Base-by-base conservation (phyloP, 1,139 yeast species). In the Groenewaldozyma auringiensis region DNA sequence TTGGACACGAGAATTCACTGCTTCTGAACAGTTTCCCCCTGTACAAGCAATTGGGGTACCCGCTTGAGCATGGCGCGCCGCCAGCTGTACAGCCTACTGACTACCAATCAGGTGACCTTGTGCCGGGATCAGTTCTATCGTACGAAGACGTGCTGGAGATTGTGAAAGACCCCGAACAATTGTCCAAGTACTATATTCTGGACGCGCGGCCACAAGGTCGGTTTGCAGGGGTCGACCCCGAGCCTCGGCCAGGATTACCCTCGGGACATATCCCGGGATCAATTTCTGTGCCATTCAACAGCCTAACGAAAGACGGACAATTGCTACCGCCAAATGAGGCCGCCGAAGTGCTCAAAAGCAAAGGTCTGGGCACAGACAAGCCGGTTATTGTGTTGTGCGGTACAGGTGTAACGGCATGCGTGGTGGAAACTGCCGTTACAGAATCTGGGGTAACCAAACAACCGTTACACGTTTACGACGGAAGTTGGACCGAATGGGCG, bases 351-450 rank as follows among this genome's bases (percentile, higher is more conserved):
- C 73, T 85, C 55, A 57, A 65, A 31, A 47, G 59, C 0, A 59
- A 57, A 16, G 69, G 68, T 1, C 60, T 75, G n/a, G 60, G 68
- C 29, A 62, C 62, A 2, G 72, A 71, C 16, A 78, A 81, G 55
- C 88, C 83, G 8, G 76, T 85, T 17, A 79, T 92, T 46, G 85
- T 82, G 39, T 79, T 84, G 86, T 92, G 98, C 62, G 98, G 97
- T 20, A 82, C 96, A 1, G 97, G 97, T 42, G 96, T 89, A 40
- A 82, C 96, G 18, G 96, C 96, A 0, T 86, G 89, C 52, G 79
- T 89, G 37, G 70, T 89, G 47, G 82, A 83, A 63, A 71, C 81
- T 21, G 94, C 86, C 2, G 66, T 85, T 37, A 78, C 80, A 44
- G 69, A 76, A 20, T 78, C 83, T 1, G 81, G 80, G 0, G 58